phyloP scores from a whole-genome alignment of 2,329 filamentous ascomycete genomes.

The Fusarium pseudograminearum region DNA sequence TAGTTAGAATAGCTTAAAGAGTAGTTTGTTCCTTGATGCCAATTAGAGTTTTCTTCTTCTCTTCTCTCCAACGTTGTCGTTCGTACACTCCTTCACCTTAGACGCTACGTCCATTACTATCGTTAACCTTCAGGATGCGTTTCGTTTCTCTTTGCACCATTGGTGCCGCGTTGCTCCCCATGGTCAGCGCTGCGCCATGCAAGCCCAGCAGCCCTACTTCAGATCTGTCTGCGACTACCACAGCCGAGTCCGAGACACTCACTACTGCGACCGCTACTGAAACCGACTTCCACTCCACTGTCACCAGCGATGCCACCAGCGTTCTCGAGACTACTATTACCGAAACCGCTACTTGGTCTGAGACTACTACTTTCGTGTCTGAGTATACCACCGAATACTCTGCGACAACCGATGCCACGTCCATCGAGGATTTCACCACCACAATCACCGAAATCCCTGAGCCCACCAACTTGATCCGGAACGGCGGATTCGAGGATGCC shows the following conservation, averaged over 20 bases:
- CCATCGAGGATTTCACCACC: background rate
- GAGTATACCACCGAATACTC: background rate
- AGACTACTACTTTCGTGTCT: background rate
- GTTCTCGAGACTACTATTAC: background rate
- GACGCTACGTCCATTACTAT: conserved; percentile 3
- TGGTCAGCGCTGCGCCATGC: conserved; percentile 2
- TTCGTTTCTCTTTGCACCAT: conserved; percentile 26
- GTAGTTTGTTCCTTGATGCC: background rate
- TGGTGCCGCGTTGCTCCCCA: conserved; percentile 17
- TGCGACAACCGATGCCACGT: background rate
- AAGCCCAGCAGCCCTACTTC: background rate
- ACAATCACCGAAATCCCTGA: accelerated
- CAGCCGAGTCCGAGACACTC: background rate
- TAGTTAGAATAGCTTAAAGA: background rate
- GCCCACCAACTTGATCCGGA: background rate
- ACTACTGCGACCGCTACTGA: background rate
- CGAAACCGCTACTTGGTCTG: background rate
- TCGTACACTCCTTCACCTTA: background rate
- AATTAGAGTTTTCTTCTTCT: background rate
- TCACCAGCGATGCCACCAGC: background rate
- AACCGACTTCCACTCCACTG: background rate
- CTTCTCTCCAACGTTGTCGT: background rate
- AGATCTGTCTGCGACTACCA: background rate
- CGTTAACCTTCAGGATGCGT: conserved; percentile 33
- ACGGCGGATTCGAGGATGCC: background rate